Evolutionary conservation across 768 basidiomycete species (phyloP), one percentile per base, ranked within the genome.

Genomic region (Paxillus ammoniavirescens): DNA sequence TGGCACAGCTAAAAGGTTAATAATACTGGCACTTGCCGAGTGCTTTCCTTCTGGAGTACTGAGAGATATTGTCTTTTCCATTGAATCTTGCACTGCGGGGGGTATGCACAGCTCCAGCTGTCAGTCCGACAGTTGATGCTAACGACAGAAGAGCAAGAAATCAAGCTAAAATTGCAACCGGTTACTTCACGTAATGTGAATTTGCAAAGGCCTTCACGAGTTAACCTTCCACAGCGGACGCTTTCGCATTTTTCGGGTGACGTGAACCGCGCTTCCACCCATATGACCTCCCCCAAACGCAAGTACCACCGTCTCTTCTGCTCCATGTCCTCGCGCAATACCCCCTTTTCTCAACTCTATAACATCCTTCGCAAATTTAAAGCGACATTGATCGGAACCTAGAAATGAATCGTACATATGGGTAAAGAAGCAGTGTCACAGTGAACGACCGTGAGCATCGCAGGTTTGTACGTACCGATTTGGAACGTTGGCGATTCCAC

Each of bases 311-410:
- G 89, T 91, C 73, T 94, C 92, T 70, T 91, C 89, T 55, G 82
- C 84, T 52, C 87, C 84, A 56, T 79, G 74, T 49, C 83, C 86
- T 57, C 85, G 82, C 43, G 83, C 80, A 65, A 84, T 79, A n/a
- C 84, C 84, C 65, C 82, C 83, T 72, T 91, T 95, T 61, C 93
- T 80, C 62, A 86, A 63, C 62, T 91, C 88, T 63, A 95, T 87
- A 12, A 86, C 90, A 59, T 91, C 91, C 71, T 94, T 95, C 4
- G 92, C 91, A 72, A 95, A 95, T 64, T 87, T 88, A 75, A 94
- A 97, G 43, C 93, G 84, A 55, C 84, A 82, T 67, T 94, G 92
- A 72, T 91, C 89, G 53, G 88, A 82, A 18, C 86, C 89, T 88
- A 69, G 60, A 67, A 26, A 26, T 26, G 26, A 26, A 55, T 43